Base-by-base conservation (phyloP, 2,329 filamentous ascomycete genomes). In the Chaetothyriales sp. region DNA sequence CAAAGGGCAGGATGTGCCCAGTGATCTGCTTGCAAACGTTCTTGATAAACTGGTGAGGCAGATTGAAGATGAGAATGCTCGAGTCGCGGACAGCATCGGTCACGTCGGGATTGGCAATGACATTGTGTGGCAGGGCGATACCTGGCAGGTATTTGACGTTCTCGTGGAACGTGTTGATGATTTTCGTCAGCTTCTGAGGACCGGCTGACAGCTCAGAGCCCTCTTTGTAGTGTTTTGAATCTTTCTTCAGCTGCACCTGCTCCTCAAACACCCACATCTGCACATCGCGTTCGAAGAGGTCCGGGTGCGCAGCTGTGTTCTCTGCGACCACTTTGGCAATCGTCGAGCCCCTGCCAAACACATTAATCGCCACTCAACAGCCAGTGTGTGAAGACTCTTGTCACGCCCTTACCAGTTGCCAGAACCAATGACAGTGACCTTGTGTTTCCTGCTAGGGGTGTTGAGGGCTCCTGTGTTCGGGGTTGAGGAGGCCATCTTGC, bases 211-310 rank as follows among this genome's bases (percentile, higher is more conserved):
- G 62, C 46, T 74, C 68, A 20, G 71, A 73, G 52, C 75, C 69
- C 18, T 76, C 63, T 61, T 84, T 75, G 73, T 87, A 88, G 70
- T 87, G 77, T 59, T 79, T 80, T 47, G 85, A 90, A 56, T 77
- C 75, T 61, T 82, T 75, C 10, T 84, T 70, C 43, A 95, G 73
- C 50, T 78, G 77, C 57, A 95, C 81, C 20, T 94, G 79, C 68
- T 98, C 92, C 70, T 98, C 92, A 65, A 81, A 95, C 63, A 98
- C 93, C 92, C 92, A 98, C 92, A 98, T 96, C 70, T 94, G 86
- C 49, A 98, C 88, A 55, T 87, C 75, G 65, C 83, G 73, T 63
- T 96, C 86, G 65, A 96, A 98, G 44, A 95, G 65, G 26, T 87
- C 77, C 8, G 81, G 76, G 69, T 95, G 75, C 57, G 77, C 80